These are phyloP conservation scores for Aspergillus steynii DNA, from an alignment of 495 filamentous ascomycete genomes.

Conservation along the genomic window DNA sequence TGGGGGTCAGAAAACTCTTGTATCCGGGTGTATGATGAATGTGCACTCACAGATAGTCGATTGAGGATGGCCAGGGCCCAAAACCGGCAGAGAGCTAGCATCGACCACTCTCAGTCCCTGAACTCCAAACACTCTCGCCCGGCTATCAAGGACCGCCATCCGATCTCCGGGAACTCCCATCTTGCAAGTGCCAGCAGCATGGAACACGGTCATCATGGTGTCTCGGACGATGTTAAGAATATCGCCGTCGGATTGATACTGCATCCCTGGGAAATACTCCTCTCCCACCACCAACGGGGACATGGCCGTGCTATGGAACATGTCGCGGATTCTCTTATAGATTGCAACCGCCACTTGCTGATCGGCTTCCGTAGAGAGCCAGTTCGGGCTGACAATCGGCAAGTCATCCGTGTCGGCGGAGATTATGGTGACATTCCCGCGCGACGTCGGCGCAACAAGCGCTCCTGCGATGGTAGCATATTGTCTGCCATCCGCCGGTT, in stretches of 20 bases:
- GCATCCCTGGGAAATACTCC: conserved; percentile 52
- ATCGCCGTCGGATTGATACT: conserved; percentile 49
- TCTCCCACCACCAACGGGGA: conserved; percentile 38
- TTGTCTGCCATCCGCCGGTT: conserved; percentile 39
- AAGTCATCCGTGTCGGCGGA: conserved; percentile 38
- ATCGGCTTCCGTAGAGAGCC: conserved; percentile 54
- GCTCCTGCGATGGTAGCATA: conserved; percentile 47
- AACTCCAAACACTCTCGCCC: conserved; percentile 53
- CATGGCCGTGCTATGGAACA: conserved; percentile 35
- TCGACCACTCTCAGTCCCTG: conserved; percentile 58
- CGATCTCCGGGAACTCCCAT: conserved; percentile 49
- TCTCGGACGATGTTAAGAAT: conserved; percentile 48
- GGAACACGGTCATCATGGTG: conserved; percentile 49
- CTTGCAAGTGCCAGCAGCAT: conserved; percentile 52
- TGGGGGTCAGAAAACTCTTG: conserved; percentile 7
- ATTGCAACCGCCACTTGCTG: conserved; percentile 51
- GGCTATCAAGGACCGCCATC: conserved; percentile 56
- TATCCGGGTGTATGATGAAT: background rate
- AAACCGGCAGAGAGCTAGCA: conserved; percentile 55
- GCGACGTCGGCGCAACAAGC: conserved; percentile 48
- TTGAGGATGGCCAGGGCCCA: conserved; percentile 58
- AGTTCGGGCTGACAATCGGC: conserved; percentile 59
- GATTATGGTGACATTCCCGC: conserved; percentile 55
- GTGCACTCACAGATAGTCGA: conserved; percentile 47
- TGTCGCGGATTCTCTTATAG: conserved; percentile 51